Evolutionary conservation across 257 asterid genomes (phyloP).

Genomic region (Plantago ovata): DNA sequence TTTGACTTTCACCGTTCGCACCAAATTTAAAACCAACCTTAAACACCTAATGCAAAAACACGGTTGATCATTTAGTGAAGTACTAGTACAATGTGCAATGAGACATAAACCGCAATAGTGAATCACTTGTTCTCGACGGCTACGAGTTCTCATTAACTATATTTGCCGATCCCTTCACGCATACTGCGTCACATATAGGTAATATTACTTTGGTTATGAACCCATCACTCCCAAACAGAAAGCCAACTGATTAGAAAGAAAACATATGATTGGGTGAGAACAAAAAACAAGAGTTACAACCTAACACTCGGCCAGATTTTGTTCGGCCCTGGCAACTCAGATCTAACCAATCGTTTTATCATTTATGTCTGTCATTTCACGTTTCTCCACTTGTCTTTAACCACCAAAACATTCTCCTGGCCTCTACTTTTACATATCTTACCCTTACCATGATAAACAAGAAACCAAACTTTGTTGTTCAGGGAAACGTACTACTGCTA

Average conservation of each 20-base stretch:
- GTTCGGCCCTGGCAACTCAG: not conserved
- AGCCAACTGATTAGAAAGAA: not conserved
- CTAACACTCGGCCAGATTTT: slow-evolving; percentile 12
- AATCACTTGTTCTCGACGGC: no score
- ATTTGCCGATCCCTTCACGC: no score
- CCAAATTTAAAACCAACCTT: no score
- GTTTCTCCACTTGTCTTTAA: slow-evolving; percentile 3
- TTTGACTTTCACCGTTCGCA: no score
- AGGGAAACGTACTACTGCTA: not conserved
- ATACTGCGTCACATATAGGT: no score
- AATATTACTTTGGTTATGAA: no score
- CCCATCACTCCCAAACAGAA: not conserved
- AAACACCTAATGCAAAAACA: no score
- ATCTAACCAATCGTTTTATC: not conserved
- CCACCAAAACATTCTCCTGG: slow-evolving; percentile 8
- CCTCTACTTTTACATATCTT: not conserved
- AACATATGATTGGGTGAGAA: not conserved
- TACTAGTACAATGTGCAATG: no score
- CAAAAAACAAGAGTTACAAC: not conserved
- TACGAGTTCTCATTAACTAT: no score
- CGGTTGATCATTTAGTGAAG: no score
- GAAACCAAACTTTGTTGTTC: not conserved
- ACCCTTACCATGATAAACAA: not conserved
- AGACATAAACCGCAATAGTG: no score
- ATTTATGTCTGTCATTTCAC: not conserved